A percentile compares a stretch with the other conserved stretches of the same genome.
phyloP scores from a whole-genome alignment of 2,329 filamentous ascomycete species.

The Didymella pomorum region DNA sequence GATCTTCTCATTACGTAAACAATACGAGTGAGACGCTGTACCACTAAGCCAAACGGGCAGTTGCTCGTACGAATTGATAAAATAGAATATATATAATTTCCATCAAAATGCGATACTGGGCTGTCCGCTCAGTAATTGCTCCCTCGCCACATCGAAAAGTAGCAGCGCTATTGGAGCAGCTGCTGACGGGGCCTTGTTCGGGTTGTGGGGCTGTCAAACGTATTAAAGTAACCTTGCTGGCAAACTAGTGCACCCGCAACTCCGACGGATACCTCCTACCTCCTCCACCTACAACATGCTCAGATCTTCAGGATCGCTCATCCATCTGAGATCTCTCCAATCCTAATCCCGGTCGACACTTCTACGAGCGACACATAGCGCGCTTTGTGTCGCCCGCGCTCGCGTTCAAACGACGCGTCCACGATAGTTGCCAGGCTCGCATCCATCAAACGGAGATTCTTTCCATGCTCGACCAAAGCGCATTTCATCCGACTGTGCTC shows the following conservation, averaged over 20 bases:
- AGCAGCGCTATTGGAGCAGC: background rate
- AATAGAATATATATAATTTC: too few relatives aligned
- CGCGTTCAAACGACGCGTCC: background rate
- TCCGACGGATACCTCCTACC: background rate
- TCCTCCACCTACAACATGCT: background rate
- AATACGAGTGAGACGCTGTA: conserved; percentile 27
- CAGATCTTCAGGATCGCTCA: background rate
- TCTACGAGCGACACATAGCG: background rate
- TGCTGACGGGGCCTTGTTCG: background rate
- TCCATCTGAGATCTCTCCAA: background rate
- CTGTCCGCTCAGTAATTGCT: too few relatives aligned
- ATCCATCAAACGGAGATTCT: background rate
- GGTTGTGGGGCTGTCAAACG: background rate
- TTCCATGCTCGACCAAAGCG: background rate
- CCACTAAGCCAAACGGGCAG: conserved; percentile 27
- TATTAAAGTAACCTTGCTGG: background rate
- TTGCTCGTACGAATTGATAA: too few relatives aligned
- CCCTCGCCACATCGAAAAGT: too few relatives aligned
- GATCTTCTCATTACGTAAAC: conserved; percentile 21
- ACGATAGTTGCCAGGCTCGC: background rate
- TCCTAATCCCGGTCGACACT: background rate
- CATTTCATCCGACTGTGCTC: background rate
- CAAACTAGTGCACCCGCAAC: background rate
- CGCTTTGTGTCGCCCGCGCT: background rate
- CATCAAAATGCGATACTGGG: too few relatives aligned